These are phyloP conservation scores for Triticum turgidum DNA, from an alignment of 176 grass and related monocot species.

Conservation along the genomic window DNA sequence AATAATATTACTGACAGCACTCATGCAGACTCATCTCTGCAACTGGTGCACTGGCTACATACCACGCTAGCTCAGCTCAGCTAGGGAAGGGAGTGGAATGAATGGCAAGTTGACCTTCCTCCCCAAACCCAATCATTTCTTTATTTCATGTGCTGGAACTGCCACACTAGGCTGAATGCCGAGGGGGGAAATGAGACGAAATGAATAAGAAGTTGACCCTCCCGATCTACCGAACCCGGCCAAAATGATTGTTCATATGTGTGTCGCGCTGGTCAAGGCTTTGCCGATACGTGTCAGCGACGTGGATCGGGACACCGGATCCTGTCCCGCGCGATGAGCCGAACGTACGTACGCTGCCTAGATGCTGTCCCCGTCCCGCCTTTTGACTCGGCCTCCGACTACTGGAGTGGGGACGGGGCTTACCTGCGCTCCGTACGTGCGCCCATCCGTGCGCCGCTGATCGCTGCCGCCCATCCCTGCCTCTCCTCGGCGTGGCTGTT, in stretches of 20 bases:
- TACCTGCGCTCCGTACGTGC: no score
- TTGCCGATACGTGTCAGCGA: slow-evolving; percentile 46
- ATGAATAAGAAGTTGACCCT: slow-evolving; percentile 37
- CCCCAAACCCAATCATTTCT: not conserved
- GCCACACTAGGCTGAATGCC: not conserved
- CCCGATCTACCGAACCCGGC: not conserved
- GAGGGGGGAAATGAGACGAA: not conserved
- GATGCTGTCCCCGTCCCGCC: slow-evolving; percentile 20
- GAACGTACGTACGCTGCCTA: no score
- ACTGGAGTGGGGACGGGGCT: not conserved
- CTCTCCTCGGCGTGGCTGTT: no score
- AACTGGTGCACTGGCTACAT: not conserved
- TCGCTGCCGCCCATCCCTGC: no score
- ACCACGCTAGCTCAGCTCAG: not conserved
- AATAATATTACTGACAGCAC: no score
- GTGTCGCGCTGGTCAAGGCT: slow-evolving; percentile 33
- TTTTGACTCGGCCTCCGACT: slow-evolving; percentile 49
- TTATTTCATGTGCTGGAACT: not conserved
- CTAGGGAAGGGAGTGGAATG: not conserved
- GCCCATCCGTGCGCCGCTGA: no score
- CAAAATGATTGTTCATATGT: not conserved
- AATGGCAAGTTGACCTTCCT: not conserved
- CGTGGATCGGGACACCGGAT: not conserved
- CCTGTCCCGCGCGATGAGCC: not conserved
- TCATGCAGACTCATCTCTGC: not conserved